Base-by-base conservation (phyloP, 345 rosid species). In the Geranium rotundifolium region DNA sequence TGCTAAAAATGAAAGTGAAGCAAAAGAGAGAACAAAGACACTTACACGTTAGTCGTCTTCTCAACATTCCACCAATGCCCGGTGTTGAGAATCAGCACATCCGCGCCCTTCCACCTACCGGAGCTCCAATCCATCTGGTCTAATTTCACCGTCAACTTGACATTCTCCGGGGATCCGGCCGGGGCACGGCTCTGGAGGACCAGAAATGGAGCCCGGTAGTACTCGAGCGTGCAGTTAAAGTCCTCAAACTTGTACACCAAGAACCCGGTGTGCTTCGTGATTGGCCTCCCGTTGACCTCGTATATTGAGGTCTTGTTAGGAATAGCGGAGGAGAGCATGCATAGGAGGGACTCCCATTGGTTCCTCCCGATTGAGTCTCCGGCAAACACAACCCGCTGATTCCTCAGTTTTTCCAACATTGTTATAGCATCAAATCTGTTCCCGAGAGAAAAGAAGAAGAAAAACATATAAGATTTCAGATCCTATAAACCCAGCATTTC, bases 351-450 rank as follows among this genome's bases (percentile, higher is more conserved):
- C 71, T 93, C 96, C 96, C 95, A 90, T 29, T 93, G 99, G 77
- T 93, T 93, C 73, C 97, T 80, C 58, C 95, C 99, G 49, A 93
- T 78, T 10, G 99, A 93, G 46, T 90, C 99, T 7, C 99, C 99
- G n/a, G 83, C 89, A 70, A 90, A 93, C 17, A 76, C 96, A 8
- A 93, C 72, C 66, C 95, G 65, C 69, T 79, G 72, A 69, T 87
- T 75, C 39, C 81, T 77, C 30, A 90, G 71, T 59, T 77, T 83
- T 70, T 88, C 87, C 60, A 90, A 69, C 95, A 88, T 84, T 66
- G 70, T 17, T 60, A 68, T 76, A 19, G 91, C 91, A 73, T 85
- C 80, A 66, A 93, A 93, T 64, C 97, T 93, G 79, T 64, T 62
- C 30, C 27, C 66, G 66, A 71, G 64, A 65, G 69, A 7, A 31